Evolutionary conservation across 768 basidiomycete genomes (phyloP).

Genomic region (Xanthoconium stramineum): DNA sequence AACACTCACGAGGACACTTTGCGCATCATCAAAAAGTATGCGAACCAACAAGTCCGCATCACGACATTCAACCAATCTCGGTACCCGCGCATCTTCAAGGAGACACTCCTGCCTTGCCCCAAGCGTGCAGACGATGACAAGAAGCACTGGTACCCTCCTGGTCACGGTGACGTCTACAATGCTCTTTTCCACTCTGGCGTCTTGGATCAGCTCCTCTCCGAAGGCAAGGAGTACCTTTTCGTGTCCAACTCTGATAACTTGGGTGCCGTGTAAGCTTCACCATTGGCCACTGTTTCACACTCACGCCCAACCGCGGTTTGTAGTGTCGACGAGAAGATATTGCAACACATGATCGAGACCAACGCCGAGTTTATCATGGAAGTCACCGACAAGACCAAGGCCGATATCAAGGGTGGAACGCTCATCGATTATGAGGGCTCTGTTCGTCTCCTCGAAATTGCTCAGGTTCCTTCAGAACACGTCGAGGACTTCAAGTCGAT

Average conservation of each 20-base stretch:
- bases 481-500: slow-evolving; percentile 73
- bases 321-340: slow-evolving; percentile 65
- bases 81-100: slow-evolving; percentile 71
- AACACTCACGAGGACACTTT: slow-evolving; percentile 78
- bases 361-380: slow-evolving; percentile 72
- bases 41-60: slow-evolving; percentile 74
- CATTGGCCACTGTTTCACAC: background rate
- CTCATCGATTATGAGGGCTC: slow-evolving; percentile 68
- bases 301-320: slow-evolving; percentile 1
- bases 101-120: slow-evolving; percentile 62
- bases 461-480: slow-evolving; percentile 71
- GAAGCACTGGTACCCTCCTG: slow-evolving; percentile 73
- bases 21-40: slow-evolving; percentile 77
- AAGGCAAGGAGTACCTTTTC: slow-evolving; percentile 77
- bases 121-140: slow-evolving; percentile 57
- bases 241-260: slow-evolving; percentile 78
- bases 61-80: slow-evolving; percentile 71
- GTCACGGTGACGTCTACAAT: slow-evolving; percentile 75
- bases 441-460: slow-evolving; percentile 70
- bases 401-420: slow-evolving; percentile 73
- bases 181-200: slow-evolving; percentile 68
- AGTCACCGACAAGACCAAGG: slow-evolving; percentile 82
- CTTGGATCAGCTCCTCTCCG: slow-evolving; percentile 65
- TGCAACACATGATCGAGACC: slow-evolving; percentile 62
- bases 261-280: slow-evolving; percentile 52